A percentile compares a stretch with the other conserved stretches of the same genome.
phyloP scores from a whole-genome alignment of 176 grass and related monocot genomes.

The Lolium multiflorum region DNA sequence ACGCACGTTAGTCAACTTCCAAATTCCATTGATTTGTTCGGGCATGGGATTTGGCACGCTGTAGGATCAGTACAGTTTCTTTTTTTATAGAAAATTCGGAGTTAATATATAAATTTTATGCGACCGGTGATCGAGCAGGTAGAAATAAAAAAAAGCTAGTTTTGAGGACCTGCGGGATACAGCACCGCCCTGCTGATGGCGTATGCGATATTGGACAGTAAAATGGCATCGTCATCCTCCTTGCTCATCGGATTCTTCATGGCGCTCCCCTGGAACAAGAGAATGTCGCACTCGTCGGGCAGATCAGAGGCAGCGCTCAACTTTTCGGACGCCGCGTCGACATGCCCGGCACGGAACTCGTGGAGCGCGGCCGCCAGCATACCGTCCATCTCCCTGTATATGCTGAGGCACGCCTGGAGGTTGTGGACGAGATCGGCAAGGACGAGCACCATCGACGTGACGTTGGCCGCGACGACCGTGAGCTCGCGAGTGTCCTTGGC shows the following conservation, averaged over 20 bases:
- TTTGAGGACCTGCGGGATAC: background rate
- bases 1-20: no score
- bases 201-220: background rate
- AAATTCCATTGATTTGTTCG: no score
- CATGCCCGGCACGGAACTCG: background rate
- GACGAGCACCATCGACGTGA: conserved; percentile 27
- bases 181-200: background rate
- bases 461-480: conserved; percentile 30
- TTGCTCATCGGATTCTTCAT: background rate
- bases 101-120: no score
- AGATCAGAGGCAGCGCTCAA: background rate
- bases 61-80: no score
- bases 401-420: background rate
- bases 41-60: no score
- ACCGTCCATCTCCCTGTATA: background rate
- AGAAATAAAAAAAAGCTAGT: background rate
- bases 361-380: background rate
- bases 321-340: background rate
- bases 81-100: no score
- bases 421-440: conserved; percentile 4
- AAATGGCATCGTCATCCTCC: background rate
- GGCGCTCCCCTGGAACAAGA: background rate
- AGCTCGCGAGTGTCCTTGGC: conserved; percentile 8
- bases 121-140: no score
- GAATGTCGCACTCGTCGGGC: background rate